These are phyloP conservation scores for Naganishia onofrii DNA, from an alignment of 768 basidiomycete genomes.

Conservation along the genomic window DNA sequence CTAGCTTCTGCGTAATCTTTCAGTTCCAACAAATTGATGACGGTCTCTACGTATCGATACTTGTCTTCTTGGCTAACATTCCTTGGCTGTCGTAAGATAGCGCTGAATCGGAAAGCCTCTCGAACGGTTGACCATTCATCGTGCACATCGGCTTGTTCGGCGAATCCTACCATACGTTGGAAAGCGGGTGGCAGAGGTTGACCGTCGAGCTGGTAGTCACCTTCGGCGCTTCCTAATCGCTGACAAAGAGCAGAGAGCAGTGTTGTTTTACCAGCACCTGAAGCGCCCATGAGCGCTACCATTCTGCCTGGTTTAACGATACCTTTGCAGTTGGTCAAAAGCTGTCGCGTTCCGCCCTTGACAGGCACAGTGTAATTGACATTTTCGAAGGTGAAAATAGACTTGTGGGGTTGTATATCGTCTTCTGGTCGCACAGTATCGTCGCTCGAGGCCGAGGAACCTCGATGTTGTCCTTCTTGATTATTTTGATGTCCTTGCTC, in stretches of 20 bases:
- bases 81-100: constrained; percentile 66
- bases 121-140: constrained; percentile 55
- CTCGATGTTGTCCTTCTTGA: constrained; percentile 55
- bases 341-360: constrained; percentile 48
- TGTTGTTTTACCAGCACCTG: constrained; percentile 55
- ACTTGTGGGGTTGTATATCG: constrained; percentile 55
- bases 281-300: constrained; percentile 57
- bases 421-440: constrained; percentile 47
- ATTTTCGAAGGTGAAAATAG: constrained; percentile 69
- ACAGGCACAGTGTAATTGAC: constrained; percentile 59
- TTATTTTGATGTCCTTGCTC: constrained; percentile 42
- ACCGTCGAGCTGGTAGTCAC: constrained; percentile 54
- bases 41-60: constrained; percentile 62
- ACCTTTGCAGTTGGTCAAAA: constrained; percentile 52
- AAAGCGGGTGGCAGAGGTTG: constrained; percentile 52
- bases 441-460: constrained; percentile 57
- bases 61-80: constrained; percentile 65
- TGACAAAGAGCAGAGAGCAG: constrained; percentile 51
- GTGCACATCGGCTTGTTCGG: constrained; percentile 47
- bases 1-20: constrained; percentile 17
- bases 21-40: constrained; percentile 70
- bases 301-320: constrained; percentile 54
- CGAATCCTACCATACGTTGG: constrained; percentile 54
- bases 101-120: constrained; percentile 71
- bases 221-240: constrained; percentile 46